Base-by-base conservation (phyloP, 441 rosid species). In the Adansonia rubrostipa region DNA sequence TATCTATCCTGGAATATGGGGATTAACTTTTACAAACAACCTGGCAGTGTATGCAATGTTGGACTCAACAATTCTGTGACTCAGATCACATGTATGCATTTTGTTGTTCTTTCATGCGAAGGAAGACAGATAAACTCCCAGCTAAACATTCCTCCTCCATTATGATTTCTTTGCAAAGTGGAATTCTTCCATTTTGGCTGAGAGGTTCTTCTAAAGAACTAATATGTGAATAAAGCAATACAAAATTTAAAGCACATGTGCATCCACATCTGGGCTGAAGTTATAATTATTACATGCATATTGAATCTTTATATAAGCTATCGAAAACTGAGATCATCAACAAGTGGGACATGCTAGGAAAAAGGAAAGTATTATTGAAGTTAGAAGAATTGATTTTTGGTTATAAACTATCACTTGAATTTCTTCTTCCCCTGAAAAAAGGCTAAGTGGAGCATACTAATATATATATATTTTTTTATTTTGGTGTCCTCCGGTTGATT, bases 401-500 rank as follows among this genome's bases (percentile, higher is more conserved):
- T 57, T 57, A 57, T 19, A 2, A 19, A 9, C 62, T 57, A 9
- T 57, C 62, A 57, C 24, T 57, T 57, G 22, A 57, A 9, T 57
- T 8, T 20, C 28, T 17, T 57, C 10, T 57, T 19, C 28, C 4
- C 28, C 13, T 2, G 24, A 19, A 19, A 57, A 57, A 17, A 20
- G 62, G 24, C 62, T 19, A 17, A 19, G 62, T 57, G 62, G 22
- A 20, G 62, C 28, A 57, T 8, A 57, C 65, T 24, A 6, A 40
- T 61, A 24, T 24, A 24, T 61, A n/a, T n/a, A n/a, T n/a, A n/a
- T 28, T 28, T 28, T 28, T 28, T 28, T 28, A 1, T 61, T 0
- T 57, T 61, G 64, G 64, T 58, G 65, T 51, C 14, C n/a, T 51
- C 56, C 56, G 24, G 65, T 61, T 22, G 15, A 19, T 24, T 61